Evolutionary conservation across 768 basidiomycete species (phyloP).

Genomic region (Lentinus tigrinus): DNA sequence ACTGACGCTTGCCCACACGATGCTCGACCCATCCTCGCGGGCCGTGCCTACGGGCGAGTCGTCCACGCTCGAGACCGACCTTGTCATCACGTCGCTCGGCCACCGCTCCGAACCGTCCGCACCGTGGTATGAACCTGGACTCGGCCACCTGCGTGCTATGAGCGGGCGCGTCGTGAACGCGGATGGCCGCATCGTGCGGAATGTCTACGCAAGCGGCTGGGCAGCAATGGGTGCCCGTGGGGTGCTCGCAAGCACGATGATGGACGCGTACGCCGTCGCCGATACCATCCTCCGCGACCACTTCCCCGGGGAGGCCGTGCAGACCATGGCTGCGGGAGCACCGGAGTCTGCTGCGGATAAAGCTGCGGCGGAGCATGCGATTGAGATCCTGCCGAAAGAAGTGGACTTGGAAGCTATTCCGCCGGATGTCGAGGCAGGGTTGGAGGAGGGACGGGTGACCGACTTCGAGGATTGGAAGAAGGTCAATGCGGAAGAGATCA

Average conservation of each 20-base stretch:
- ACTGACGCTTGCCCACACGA: constrained; percentile 62
- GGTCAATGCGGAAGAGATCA: constrained; percentile 71
- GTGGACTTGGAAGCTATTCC: constrained; percentile 45
- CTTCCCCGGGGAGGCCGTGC: constrained; percentile 17
- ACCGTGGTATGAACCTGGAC: constrained; percentile 57
- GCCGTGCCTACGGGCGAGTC: constrained; percentile 57
- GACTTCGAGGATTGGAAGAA: constrained; percentile 73
- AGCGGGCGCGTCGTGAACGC: constrained; percentile 48
- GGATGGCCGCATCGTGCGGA: constrained; percentile 38
- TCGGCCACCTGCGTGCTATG: constrained; percentile 55
- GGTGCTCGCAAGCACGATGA: constrained; percentile 91
- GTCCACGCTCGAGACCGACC: constrained; percentile 57
- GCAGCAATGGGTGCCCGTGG: constrained; percentile 88
- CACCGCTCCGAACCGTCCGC: constrained; percentile 68
- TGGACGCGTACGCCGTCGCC: constrained; percentile 82
- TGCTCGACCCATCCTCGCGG: constrained; percentile 48
- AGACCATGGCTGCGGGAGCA: constrained; percentile 8
- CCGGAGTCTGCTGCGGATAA: constrained; percentile 10
- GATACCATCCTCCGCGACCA: constrained; percentile 68
- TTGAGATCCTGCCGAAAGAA: constrained; percentile 34
- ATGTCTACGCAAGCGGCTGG: constrained; percentile 94
- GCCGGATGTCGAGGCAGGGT: constrained; percentile 42
- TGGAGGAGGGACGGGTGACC: constrained; percentile 46
- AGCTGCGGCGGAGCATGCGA: not conserved
- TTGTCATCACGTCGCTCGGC: constrained; percentile 87